These are phyloP conservation scores for Rhododendron ferrugineum DNA, from an alignment of 148 eudicot genomes.

Conservation along the genomic window DNA sequence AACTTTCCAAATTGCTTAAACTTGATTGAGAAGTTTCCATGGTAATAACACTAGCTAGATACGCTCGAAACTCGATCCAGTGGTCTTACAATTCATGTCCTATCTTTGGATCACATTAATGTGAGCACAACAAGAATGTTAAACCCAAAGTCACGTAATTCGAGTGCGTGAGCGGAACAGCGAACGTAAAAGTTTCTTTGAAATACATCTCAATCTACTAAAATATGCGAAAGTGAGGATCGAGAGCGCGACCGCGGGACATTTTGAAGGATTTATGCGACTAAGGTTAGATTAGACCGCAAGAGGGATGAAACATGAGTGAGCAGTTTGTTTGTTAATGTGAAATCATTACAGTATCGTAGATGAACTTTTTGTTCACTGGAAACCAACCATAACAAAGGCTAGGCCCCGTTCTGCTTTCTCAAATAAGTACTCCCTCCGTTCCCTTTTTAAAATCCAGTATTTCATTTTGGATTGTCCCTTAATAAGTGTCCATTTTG, in stretches of 20 bases:
- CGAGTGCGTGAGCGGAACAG: too few species aligned
- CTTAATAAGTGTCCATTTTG: too few species aligned
- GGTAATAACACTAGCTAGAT: background rate
- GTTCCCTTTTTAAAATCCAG: too few species aligned
- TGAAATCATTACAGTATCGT: background rate
- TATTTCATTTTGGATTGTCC: too few species aligned
- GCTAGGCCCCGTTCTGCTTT: background rate
- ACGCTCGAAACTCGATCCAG: background rate
- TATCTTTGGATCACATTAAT: background rate
- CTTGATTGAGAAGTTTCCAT: background rate
- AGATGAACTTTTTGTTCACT: background rate
- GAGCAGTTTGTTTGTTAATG: background rate
- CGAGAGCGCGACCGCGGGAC: too few species aligned
- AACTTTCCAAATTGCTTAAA: background rate
- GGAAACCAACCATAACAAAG: background rate
- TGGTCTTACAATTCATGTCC: background rate
- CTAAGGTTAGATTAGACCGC: too few species aligned
- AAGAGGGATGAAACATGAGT: background rate
- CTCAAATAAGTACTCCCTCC: too few species aligned
- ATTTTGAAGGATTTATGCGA: too few species aligned
- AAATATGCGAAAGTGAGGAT: too few species aligned
- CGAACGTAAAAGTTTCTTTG: too few species aligned
- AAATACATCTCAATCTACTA: too few species aligned
- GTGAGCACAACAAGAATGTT: background rate
- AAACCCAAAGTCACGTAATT: background rate